Conservation (phyloP, 2,329 filamentous ascomycete species). For the Massarina eburnea region DNA sequence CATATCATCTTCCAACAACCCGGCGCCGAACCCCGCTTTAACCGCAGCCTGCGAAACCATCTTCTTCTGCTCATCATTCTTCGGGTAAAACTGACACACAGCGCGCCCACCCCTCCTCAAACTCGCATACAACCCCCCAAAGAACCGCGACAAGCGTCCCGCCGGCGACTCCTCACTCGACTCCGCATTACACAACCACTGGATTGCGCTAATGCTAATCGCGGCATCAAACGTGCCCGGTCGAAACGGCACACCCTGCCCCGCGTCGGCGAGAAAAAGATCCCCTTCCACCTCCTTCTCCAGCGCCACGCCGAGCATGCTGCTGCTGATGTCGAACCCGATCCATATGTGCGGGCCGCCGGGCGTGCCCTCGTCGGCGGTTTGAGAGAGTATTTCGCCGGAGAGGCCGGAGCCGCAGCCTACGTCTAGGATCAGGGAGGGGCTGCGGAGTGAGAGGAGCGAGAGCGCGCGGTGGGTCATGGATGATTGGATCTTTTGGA, state of each 20-base stretch:
- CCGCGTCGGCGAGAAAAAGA: constrained; percentile 90
- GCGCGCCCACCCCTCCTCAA: constrained; percentile 82
- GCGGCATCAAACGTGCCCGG: constrained; percentile 92
- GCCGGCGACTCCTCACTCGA: constrained; percentile 79
- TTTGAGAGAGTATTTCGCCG: constrained; percentile 85
- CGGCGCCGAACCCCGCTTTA: constrained; percentile 91
- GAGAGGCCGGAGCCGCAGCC: constrained; percentile 94
- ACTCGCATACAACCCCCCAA: constrained; percentile 86
- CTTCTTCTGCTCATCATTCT: constrained; percentile 85
- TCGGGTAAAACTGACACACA: constrained; percentile 97
- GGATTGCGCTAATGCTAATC: constrained; percentile 92
- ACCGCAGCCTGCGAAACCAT: constrained; percentile 94
- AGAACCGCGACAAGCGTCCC: constrained; percentile 80
- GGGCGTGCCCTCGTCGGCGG: constrained; percentile 60
- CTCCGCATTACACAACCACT: constrained; percentile 98
- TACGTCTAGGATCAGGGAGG: constrained; percentile 92
- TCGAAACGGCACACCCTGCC: constrained; percentile 92
- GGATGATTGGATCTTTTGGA: constrained; percentile 88
- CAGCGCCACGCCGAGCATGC: constrained; percentile 95
- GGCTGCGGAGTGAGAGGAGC: constrained; percentile 76
- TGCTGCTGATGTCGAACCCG: constrained; percentile 92
- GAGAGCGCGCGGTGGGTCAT: constrained; percentile 95
- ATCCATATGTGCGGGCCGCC: constrained; percentile 92
- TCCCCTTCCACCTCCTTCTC: constrained; percentile 92
- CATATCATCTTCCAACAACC: constrained; percentile 90